Percentiles rank a stretch among this genome's conserved stretches.
phyloP scores from a whole-genome alignment of 129 eudicot species.

The Ambrosia trifida region DNA sequence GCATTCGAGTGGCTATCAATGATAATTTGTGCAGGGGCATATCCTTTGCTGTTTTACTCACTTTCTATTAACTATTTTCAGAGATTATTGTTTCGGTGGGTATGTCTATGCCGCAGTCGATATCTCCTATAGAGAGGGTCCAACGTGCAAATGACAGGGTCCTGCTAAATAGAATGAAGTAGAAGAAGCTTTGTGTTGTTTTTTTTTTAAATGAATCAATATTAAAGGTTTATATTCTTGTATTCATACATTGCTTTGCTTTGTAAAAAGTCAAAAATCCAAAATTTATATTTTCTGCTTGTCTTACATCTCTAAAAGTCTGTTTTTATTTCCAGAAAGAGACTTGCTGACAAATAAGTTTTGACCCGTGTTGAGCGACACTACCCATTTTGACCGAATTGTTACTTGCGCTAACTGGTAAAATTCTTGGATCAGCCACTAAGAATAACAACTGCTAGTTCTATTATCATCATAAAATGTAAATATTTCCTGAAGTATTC shows the following conservation, averaged over 20 bases:
- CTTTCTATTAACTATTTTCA: conserved; percentile 33
- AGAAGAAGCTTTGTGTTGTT: conserved; percentile 12
- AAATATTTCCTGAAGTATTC: too few relatives aligned
- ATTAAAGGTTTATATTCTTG: conserved; percentile 30
- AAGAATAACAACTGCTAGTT: too few relatives aligned
- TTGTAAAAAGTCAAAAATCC: conserved; percentile 34
- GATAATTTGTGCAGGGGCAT: too few relatives aligned
- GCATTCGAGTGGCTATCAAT: too few relatives aligned
- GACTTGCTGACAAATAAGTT: too few relatives aligned
- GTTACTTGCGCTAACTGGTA: too few relatives aligned
- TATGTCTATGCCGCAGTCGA: conserved; percentile 89
- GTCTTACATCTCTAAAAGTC: not conserved
- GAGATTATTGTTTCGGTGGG: conserved; percentile 96
- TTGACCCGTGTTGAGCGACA: too few relatives aligned
- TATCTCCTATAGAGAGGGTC: conserved; percentile 61
- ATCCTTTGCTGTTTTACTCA: not conserved
- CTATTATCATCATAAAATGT: too few relatives aligned
- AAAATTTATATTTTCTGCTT: conserved; percentile 9
- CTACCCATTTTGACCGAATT: too few relatives aligned
- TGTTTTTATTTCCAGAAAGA: not conserved
- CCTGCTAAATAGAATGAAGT: conserved; percentile 59
- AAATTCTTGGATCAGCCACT: too few relatives aligned
- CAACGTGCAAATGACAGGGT: conserved; percentile 48
- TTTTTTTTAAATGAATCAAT: conserved; percentile 15
- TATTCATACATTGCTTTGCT: conserved; percentile 12